phyloP scores from a whole-genome alignment of 23 red algal genomes.

The Chondrus crispus region DNA sequence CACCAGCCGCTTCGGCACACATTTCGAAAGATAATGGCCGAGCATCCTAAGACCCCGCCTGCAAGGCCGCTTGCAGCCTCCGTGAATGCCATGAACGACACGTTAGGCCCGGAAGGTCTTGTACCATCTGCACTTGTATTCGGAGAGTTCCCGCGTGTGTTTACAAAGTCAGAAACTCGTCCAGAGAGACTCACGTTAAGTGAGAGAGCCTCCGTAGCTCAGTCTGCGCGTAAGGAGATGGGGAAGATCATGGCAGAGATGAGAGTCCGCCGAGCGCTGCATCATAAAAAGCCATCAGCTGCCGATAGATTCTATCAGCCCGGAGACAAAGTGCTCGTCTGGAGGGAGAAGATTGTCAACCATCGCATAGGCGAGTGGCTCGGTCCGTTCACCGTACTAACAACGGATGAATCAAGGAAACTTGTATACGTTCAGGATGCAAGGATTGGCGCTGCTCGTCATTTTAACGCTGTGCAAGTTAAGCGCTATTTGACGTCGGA shows the following conservation, averaged over 20 bases:
- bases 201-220: neutral
- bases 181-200: neutral
- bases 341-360: neutral
- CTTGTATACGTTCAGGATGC: neutral
- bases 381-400: neutral
- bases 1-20: neutral
- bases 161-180: neutral
- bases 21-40: conserved; percentile 1
- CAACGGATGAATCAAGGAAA: neutral
- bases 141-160: neutral
- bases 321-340: neutral
- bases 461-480: neutral
- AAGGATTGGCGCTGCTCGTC: neutral
- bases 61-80: neutral
- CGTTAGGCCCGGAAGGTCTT: neutral
- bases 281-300: neutral
- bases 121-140: neutral
- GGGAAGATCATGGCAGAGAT: neutral
- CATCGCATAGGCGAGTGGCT: neutral
- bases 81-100: neutral
- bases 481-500: neutral
- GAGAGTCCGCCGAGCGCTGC: neutral
- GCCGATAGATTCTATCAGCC: neutral
- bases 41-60: neutral
- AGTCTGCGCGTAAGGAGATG: neutral